Evolutionary conservation across 2,329 filamentous ascomycete species (phyloP), one percentile per base, ranked within the genome.

Genomic region (Fusarium protoensiforme): DNA sequence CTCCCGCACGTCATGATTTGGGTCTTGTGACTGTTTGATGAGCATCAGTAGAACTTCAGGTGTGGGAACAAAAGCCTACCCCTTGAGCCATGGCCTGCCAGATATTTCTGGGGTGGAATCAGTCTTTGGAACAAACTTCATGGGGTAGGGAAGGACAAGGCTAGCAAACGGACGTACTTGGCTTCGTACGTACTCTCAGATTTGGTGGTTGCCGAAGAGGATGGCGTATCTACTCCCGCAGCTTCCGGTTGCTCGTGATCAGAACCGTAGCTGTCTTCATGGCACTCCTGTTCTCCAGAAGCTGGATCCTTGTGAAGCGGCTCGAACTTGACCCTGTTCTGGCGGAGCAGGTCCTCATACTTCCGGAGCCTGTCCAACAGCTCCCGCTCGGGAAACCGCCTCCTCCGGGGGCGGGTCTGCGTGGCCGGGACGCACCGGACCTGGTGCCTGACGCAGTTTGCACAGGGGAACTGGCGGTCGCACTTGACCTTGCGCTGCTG

Each of bases 401-500:
- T 80, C 5, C 81, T 78, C 5, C 83, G 75, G 4, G 82, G 76
- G 0, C 65, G 58, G 76, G 84, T 66, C 18, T 79, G 65, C 56
- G 85, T 65, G 75, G 84, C 74, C 56, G 86, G 77, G 64, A 83
- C 75, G 67, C 88, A 92, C 48, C 87, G 80, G 0, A 77, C 79
- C 0, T 80, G 74, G 13, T 83, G 78, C 61, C 83, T 87, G 38
- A 83, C 73, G 73, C 91, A 92, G 61, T 87, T 87, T 2, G 83
- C 77, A 74, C 91, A 92, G 4, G 90, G 90, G 69, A 87, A 87
- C 24, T 81, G 85, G 66, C 88, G 87, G 74, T 91, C 86, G 79
- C 91, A 92, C 68, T 88, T 90, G 39, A 92, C 83, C 76, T 92
- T 92, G 58, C 90, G 87, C 72, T 91, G 89, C 75, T 92, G 90